A percentile compares a stretch with the other conserved stretches of the same genome.
These are phyloP conservation scores for Saccharomycopsis crataegensis DNA, from an alignment of 1,139 yeast genomes.

Conservation along the genomic window DNA sequence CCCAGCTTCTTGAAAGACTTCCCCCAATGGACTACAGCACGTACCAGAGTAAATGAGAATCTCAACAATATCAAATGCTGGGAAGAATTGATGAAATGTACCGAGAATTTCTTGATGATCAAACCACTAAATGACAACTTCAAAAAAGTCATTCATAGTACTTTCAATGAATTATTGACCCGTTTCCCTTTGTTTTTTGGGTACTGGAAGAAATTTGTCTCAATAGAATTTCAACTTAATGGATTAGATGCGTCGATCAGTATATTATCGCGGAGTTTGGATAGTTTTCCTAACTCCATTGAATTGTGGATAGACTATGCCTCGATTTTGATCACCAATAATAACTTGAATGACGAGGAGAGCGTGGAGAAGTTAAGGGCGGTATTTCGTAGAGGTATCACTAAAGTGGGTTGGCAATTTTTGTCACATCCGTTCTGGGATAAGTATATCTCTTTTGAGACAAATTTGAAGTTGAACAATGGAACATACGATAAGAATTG, in stretches of 20 bases:
- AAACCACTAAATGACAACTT: conserved; percentile 29
- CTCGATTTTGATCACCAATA: conserved; percentile 39
- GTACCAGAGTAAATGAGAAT: conserved; percentile 21
- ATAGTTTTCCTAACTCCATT: conserved; percentile 45
- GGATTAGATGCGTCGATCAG: conserved; percentile 46
- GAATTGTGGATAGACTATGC: conserved; percentile 66
- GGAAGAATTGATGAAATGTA: conserved; percentile 13
- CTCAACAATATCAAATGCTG: conserved; percentile 9
- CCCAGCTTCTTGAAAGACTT: conserved; percentile 29
- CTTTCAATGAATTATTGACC: conserved; percentile 35
- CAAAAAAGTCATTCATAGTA: conserved; percentile 27
- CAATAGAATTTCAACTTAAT: conserved; percentile 45
- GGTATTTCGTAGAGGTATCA: conserved; percentile 36
- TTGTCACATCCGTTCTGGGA: conserved; percentile 64
- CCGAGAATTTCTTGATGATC: conserved; percentile 13
- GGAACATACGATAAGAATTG: conserved; percentile 22
- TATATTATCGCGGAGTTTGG: conserved; percentile 40
- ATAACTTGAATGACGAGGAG: conserved; percentile 22
- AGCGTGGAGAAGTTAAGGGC: conserved; percentile 30
- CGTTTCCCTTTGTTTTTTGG: conserved; percentile 51
- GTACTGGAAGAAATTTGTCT: conserved; percentile 55
- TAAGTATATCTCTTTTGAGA: conserved; percentile 44
- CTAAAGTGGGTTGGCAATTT: conserved; percentile 47
- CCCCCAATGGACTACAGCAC: conserved; percentile 24
- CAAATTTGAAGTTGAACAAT: conserved; percentile 24